A percentile compares a stretch with the other conserved stretches of the same genome.
phyloP scores from a whole-genome alignment of 768 basidiomycete genomes.

The Leccinum subtestaceum region DNA sequence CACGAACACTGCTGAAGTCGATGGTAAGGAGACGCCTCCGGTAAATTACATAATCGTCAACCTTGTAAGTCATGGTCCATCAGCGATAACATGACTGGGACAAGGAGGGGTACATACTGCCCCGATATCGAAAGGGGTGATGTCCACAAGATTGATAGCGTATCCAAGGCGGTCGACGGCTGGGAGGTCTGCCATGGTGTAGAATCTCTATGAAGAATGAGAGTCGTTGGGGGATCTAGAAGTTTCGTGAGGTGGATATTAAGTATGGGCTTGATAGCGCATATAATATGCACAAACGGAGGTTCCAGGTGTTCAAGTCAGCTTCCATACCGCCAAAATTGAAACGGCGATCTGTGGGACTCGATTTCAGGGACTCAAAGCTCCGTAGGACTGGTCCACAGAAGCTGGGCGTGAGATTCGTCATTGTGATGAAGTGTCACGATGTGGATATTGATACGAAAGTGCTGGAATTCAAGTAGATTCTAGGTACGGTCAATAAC shows the following conservation, averaged over 20 bases:
- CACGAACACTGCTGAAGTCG: not conserved
- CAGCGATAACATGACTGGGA: not conserved
- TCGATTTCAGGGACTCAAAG: no score
- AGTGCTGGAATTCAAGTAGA: no score
- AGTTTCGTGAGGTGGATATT: not conserved
- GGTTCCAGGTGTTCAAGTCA: no score
- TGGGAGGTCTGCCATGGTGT: not conserved
- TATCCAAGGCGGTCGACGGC: slow-evolving; percentile 10
- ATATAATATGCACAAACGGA: no score
- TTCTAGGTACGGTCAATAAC: no score
- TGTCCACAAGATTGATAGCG: not conserved
- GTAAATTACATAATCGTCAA: not conserved
- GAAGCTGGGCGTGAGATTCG: no score
- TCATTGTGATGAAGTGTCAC: no score
- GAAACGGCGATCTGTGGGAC: no score
- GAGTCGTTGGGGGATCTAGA: not conserved
- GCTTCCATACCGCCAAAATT: no score
- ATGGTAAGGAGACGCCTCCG: not conserved
- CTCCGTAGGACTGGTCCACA: no score
- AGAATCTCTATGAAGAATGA: not conserved
- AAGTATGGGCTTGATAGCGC: not conserved
- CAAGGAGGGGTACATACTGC: not conserved
- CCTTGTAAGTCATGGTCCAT: not conserved
- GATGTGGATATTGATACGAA: no score
- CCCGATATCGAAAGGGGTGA: slow-evolving; percentile 8